phyloP scores from a whole-genome alignment of 2,329 filamentous ascomycete species.

The Dothistroma pini region DNA sequence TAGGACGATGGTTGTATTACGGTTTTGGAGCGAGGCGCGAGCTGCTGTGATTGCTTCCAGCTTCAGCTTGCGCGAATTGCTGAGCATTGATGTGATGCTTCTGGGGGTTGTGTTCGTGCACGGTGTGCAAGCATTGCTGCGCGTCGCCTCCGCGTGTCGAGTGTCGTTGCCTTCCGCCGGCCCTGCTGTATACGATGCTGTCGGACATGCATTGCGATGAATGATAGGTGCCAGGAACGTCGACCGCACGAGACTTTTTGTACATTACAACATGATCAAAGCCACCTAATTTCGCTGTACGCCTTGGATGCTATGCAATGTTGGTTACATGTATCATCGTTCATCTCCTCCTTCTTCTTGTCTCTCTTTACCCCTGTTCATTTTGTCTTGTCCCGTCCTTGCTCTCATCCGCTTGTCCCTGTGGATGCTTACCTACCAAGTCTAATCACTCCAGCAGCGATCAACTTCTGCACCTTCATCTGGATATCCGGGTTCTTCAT shows the following conservation, averaged over 20 bases:
- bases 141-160: no score
- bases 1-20: no score
- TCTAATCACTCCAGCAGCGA: constrained; percentile 82
- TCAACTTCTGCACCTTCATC: constrained; percentile 89
- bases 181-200: background rate
- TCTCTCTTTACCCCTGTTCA: background rate
- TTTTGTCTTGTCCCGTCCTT: background rate
- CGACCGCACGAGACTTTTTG: constrained; percentile 1
- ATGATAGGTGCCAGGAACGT: background rate
- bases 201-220: background rate
- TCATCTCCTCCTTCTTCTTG: background rate
- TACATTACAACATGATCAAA: background rate
- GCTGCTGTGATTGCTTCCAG: no score
- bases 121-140: no score
- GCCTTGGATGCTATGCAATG: constrained; percentile 6
- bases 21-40: no score
- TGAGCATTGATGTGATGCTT: no score
- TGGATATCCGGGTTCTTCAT: constrained; percentile 88
- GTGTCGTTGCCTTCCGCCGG: background rate
- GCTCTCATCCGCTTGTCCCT: background rate
- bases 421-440: constrained; percentile 28
- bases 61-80: no score
- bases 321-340: background rate
- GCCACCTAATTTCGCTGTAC: background rate
- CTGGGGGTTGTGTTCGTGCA: no score